Base-by-base conservation (phyloP, 805 yeast species). In the Brettanomyces naardenensis region DNA sequence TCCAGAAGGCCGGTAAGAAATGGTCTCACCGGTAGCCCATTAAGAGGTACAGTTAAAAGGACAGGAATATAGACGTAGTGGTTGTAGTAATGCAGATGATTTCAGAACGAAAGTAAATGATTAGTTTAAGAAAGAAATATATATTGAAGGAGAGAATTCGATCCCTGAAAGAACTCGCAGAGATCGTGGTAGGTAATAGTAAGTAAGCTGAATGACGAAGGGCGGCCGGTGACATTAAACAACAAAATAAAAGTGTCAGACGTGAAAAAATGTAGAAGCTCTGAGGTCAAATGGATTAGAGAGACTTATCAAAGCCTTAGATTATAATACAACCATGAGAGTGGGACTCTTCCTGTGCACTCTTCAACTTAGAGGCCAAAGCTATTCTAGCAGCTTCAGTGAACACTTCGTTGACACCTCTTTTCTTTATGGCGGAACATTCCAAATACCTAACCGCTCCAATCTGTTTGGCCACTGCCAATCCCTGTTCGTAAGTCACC, bases 371-470 rank as follows among this genome's bases (percentile, higher is more conserved):
- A 11, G 95, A 95, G 44, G 84, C 80, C 48, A 90, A 69, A 2
- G 97, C 97, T 54, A 95, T 89, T 59, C 98, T 79, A 6, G 97
- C 96, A 31, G 97, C 98, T 64, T 92, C 98, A 0, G 97, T 88
- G 58, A 92, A 92, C 7, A 97, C 97, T 65, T 92, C 98, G 55
- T 94, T 92, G n/a, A 92, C 98, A 47, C 98, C 98, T 54, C 95
- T 76, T 61, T 89, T 90, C 59, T 82, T 80, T 68, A 89, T 92
- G 5, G 98, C 97, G 20, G 95, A 85, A 64, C 98, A 92, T 62
- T 92, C 98, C 54, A 92, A 70, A 59, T 92, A 92, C 53, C 97
- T 75, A 51, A 89, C 68, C 1, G 98, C 97, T 19, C 97, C 97
- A 31, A 92, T 84, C 56, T 76, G 76, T 55, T 88, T 88, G 28